Evolutionary conservation across 148 eudicot genomes (phyloP).

Genomic region (Cornus suecica): DNA sequence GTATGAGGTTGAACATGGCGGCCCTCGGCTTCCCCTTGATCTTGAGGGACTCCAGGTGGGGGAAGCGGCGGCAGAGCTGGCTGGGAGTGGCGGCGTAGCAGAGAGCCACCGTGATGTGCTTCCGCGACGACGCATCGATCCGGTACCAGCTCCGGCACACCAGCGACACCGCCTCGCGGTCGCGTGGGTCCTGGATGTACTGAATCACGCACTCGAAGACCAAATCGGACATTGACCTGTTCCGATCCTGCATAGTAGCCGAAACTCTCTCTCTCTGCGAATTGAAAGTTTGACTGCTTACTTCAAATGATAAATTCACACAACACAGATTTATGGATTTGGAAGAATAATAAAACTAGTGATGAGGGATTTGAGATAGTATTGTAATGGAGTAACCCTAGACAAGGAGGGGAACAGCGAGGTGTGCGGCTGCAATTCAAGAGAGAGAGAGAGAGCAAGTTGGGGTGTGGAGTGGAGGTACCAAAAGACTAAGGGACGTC

Average conservation of each 20-base stretch:
- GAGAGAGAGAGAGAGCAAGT: no score
- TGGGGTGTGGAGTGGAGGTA: no score
- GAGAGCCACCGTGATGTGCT: slow-evolving; percentile 69
- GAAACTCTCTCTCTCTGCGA: no score
- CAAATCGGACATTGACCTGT: slow-evolving; percentile 38
- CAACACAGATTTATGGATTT: no score
- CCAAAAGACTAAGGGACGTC: no score
- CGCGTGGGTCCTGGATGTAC: slow-evolving; percentile 52
- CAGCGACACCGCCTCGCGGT: slow-evolving; percentile 55
- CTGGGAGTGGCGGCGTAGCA: slow-evolving; percentile 77
- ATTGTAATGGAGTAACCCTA: no score
- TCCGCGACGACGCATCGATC: slow-evolving; percentile 54
- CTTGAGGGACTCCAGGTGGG: slow-evolving; percentile 57
- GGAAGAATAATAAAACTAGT: no score
- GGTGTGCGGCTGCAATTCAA: no score
- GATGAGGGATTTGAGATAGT: no score
- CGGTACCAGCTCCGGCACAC: slow-evolving; percentile 64
- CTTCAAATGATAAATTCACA: no score
- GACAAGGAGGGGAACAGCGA: no score
- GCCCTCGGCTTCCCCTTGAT: slow-evolving; percentile 92
- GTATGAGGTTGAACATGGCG: slow-evolving; percentile 82
- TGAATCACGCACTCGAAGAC: slow-evolving; percentile 61
- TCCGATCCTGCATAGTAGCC: slow-evolving; percentile 23
- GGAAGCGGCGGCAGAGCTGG: slow-evolving; percentile 50
- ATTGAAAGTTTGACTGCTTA: no score